Evolutionary conservation across 2,329 filamentous ascomycete species (phyloP), one percentile per base, ranked within the genome.

Genomic region (Juglanconis oblonga): DNA sequence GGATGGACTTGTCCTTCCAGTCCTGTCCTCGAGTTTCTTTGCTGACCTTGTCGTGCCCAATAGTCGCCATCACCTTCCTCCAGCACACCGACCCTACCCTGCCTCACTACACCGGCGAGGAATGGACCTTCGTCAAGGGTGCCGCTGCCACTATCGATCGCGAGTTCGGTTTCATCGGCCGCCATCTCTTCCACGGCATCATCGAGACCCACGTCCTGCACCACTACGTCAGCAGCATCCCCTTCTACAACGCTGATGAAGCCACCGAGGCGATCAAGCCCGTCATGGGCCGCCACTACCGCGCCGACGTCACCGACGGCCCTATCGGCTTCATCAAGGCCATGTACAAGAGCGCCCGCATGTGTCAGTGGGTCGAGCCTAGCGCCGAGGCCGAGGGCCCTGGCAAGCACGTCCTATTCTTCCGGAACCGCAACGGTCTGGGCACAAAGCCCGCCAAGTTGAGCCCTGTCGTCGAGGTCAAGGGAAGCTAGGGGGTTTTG

Each of bases 291-390:
- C 82, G 83, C 71, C 95, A 99, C 83, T 99, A 99, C 82, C 91
- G 93, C 66, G 80, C 90, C 55, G 89, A 99, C 69, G 87, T 86
- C 63, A 76, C 86, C 74, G 92, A 83, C 59, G 95, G 95, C 51
- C 78, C 89, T 42, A 66, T 88, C 48, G 95, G 95, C 52, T 99
- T 99, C 84, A 73, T 99, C 71, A 84, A 83, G 74, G 87, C 91
- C 68, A 78, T 99, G 73, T 99, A 87, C 85, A 89, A 79, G 67
- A 90, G 85, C 69, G 87, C 91, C 48, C 87, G 95, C 64, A 87
- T 84, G 86, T 99, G 95, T 85, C 92, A 98, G 76, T 99, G 92
- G 91, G 93, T 99, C 64, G 95, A 99, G 87, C 92, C 93, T 58
- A 92, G 87, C 71, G 89, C 87, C 69, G 91, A 86, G 57, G 90